Base-by-base conservation (phyloP, 441 rosid genomes). In the Heliophila coronopifolia region DNA sequence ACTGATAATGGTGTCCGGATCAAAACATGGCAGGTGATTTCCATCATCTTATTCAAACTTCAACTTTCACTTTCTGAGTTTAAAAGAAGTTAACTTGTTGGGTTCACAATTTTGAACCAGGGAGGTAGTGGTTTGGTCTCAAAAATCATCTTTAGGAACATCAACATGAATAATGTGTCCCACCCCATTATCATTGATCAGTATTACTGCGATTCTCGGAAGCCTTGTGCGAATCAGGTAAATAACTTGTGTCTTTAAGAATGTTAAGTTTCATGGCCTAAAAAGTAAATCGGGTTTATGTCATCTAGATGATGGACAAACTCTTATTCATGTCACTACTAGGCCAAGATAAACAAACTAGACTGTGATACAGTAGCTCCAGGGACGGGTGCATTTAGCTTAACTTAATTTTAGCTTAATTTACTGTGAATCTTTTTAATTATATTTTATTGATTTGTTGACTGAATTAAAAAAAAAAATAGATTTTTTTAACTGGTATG, bases 11-110 rank as follows among this genome's bases (percentile, higher is more conserved):
- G 96, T 26, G 74, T 79, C 43, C 88, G 98, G 48, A 87, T 91
- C 69, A 91, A 86, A 73, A 84, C 98, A 46, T 86, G 98, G 98
- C 96, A 86, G 98, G 98, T 80, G 61, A 31, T n/a, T 42, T 42
- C n/a, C n/a, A n/a, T n/a, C 56, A 39, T 25, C 46, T 15, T 33
- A 13, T n/a, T 41, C 2, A 37, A 17, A 30, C 40, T 33, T 52
- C 32, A 48, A 33, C 5, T 42, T n/a, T 45, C 24, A 30, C 18
- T 16, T 22, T 44, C 3, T 58, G 35, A 46, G 25, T 45, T 12
- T 13, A 5, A 33, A 32, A 3, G 22, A 49, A 36, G 4, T 9
- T 35, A 23, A 18, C 9, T 52, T 43, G 43, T 3, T 52, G 52
- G 50, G 42, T 31, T n/a, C 12, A 8, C 40, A 4, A 9, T 20